These are phyloP conservation scores for Puccinia horiana DNA, from an alignment of 1,284 basidiomycete genomes.

Conservation along the genomic window DNA sequence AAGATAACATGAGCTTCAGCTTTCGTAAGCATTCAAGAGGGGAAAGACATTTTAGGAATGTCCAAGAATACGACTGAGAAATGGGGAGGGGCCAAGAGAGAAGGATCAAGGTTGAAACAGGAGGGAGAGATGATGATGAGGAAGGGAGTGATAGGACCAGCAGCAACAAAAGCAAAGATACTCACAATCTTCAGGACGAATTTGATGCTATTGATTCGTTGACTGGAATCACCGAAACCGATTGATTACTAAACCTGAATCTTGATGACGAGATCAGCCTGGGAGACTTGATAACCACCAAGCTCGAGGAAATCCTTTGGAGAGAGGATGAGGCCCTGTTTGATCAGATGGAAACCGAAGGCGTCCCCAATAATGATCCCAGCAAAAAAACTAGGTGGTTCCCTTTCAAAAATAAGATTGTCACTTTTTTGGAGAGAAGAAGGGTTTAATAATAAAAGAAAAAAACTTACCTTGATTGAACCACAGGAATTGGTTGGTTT, in stretches of 20 bases:
- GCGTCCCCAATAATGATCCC: background rate
- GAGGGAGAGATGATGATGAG: too few relatives aligned
- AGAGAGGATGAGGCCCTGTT: too few relatives aligned
- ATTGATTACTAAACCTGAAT: background rate
- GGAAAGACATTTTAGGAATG: background rate
- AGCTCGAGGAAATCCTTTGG: too few relatives aligned
- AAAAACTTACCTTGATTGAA: background rate
- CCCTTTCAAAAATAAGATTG: background rate
- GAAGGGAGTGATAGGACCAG: too few relatives aligned
- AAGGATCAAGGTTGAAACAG: too few relatives aligned
- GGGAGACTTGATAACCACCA: too few relatives aligned
- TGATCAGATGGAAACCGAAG: too few relatives aligned
- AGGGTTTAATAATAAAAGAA: background rate
- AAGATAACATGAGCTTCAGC: background rate
- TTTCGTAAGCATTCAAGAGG: background rate
- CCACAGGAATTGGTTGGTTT: background rate
- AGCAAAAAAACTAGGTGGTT: background rate
- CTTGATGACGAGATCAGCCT: background rate
- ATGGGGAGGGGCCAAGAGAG: background rate
- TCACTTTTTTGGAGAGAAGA: background rate
- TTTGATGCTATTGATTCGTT: background rate
- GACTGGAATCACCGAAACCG: background rate
- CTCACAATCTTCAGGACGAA: background rate
- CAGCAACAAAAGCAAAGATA: background rate
- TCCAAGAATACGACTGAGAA: background rate